Base-by-base conservation (phyloP, 192 early-diverging fungal genomes). In the Umbelopsis ramanniana region DNA sequence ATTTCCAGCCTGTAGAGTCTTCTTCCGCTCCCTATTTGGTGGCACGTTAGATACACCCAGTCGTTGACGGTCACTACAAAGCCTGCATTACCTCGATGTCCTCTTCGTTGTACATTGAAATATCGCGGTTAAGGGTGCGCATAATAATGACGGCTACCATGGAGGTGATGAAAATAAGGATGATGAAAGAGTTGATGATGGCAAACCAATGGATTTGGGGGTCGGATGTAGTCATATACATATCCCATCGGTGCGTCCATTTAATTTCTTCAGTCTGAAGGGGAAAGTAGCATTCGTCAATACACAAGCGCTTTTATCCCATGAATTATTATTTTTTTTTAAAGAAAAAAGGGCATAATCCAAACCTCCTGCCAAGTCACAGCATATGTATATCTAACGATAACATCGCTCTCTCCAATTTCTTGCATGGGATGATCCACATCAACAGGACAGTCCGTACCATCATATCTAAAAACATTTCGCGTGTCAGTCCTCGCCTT, bases 1-100 rank as follows among this genome's bases (percentile, higher is more conserved):
- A 80, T 73, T 92, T 92, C 91, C 91, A 92, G 10, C 91, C 89
- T 15, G 83, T 77, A 0, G 86, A 85, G 40, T 92, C 88, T 55
- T 90, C 88, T 52, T 89, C 85, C 7, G 90, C 91, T 11, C 89
- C 90, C 71, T 83, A 19, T 6, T 68, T 69, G 24, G 6, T 45
- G n/a, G 22, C 40, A 21, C 26, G 60, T 40, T 8, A 17, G 19
- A n/a, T 21, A 66, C 7, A 66, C 6, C n/a, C 22, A 23, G 2
- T 3, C 4, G 14, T 21, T 66, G 2, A 21, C 60, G 2, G 14
- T 66, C 3, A 5, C 6, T 50, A 29, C 29, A 50, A n/a, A 2
- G 17, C 17, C n/a, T 12, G 14, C 43, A 37, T 67, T n/a, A 71
- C 68, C 68, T 80, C 78, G 66, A 80, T 73, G 15, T 82, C 80